These are phyloP conservation scores for Quambalaria eucalypti DNA, from an alignment of 1,284 basidiomycete species.

Conservation along the genomic window DNA sequence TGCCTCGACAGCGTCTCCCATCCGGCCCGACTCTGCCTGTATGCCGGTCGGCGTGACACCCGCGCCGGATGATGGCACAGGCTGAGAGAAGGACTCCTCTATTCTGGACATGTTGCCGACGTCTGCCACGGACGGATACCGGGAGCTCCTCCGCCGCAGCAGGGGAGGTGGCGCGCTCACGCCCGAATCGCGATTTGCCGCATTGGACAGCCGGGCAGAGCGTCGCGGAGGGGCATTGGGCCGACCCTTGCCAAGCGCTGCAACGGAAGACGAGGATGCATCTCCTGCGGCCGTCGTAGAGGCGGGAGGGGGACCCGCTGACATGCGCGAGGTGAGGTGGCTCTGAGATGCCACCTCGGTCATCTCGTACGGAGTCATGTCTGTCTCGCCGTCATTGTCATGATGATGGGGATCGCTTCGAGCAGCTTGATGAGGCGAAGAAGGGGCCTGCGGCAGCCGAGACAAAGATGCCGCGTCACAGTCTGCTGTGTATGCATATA, in stretches of 20 bases:
- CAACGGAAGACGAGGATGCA: too few relatives aligned
- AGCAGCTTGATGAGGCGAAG: too few relatives aligned
- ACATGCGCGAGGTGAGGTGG: too few relatives aligned
- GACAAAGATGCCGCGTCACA: too few relatives aligned
- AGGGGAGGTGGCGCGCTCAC: not conserved
- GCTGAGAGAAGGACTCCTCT: not conserved
- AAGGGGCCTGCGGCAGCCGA: too few relatives aligned
- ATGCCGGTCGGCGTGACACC: not conserved
- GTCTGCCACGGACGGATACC: not conserved
- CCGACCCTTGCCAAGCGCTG: conserved; percentile 19
- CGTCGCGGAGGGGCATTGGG: not conserved
- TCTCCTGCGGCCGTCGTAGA: too few relatives aligned
- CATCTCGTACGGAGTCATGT: too few relatives aligned
- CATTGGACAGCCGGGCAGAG: not conserved
- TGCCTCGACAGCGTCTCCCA: not conserved
- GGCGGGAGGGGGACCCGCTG: too few relatives aligned
- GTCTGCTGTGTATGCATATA: conserved; percentile 6
- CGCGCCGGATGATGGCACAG: not conserved
- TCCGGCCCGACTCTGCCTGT: not conserved
- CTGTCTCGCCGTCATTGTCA: too few relatives aligned
- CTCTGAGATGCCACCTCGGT: too few relatives aligned
- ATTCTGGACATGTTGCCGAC: not conserved
- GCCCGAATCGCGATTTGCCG: not conserved
- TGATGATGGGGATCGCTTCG: too few relatives aligned
- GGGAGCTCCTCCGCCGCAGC: not conserved